phyloP scores from a whole-genome alignment of 257 asterid species.

The Thymus quinquecostatus region DNA sequence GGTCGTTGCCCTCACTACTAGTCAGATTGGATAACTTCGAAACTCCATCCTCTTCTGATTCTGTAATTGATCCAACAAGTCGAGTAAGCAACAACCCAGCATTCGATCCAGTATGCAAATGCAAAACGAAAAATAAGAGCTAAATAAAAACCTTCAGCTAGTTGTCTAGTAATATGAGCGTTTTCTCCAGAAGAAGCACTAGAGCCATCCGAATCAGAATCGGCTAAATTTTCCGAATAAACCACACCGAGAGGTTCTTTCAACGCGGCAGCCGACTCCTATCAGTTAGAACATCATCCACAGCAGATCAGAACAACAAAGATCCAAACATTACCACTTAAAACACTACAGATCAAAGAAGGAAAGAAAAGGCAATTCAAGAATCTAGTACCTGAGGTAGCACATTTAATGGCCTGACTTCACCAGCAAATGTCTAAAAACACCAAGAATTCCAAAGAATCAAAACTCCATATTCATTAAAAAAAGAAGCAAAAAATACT shows the following conservation, averaged over 20 bases:
- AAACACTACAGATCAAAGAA: not conserved
- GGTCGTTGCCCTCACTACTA: conserved; percentile 26
- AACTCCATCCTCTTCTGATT: conserved; percentile 41
- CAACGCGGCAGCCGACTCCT: conserved; percentile 65
- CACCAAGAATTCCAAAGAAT: conserved; percentile 14
- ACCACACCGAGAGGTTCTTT: conserved; percentile 72
- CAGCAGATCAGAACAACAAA: conserved; percentile 33
- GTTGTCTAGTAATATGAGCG: conserved; percentile 68
- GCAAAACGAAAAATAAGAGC: not conserved
- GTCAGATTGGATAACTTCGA: conserved; percentile 33
- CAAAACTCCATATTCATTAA: conserved; percentile 13
- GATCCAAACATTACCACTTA: conserved; percentile 24
- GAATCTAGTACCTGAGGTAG: conserved; percentile 71
- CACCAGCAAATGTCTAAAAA: conserved; percentile 75
- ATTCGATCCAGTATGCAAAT: conserved; percentile 12
- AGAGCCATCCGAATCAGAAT: conserved; percentile 43
- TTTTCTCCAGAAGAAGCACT: conserved; percentile 45
- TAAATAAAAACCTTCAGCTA: conserved; percentile 63
- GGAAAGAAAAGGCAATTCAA: conserved; percentile 29
- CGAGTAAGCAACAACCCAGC: conserved; percentile 4
- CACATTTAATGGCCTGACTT: conserved; percentile 70
- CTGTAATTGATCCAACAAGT: conserved; percentile 29
- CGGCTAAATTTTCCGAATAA: conserved; percentile 50
- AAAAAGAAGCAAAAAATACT: not conserved
- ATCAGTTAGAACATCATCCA: conserved; percentile 18